Base-by-base conservation (phyloP, 768 basidiomycete species). In the Royoungia palumana region DNA sequence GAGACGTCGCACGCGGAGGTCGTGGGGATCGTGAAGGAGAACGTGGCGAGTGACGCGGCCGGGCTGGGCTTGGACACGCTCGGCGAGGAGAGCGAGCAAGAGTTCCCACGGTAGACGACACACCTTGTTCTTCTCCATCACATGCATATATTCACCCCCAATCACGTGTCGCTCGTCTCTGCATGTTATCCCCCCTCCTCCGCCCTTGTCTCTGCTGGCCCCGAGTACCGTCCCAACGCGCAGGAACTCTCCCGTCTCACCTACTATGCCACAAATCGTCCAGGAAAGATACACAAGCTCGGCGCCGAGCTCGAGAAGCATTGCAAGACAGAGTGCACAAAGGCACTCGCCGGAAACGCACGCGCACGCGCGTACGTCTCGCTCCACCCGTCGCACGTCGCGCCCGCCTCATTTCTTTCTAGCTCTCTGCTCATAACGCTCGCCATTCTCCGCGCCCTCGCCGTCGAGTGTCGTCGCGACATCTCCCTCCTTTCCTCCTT, bases 121-220 rank as follows among this genome's bases (percentile, higher is more conserved):
- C 30, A 3, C 6, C 11, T 36, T 36, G 21, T 37, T 36, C 22
- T 48, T 21, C 22, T 6, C 4, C 44, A 13, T 14, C 4, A 14
- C 14, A 89, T 90, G 87, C 81, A 83, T 66, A 66, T 83, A 60
- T 89, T 92, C 71, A 85, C 85, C 48, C 84, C 90, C 53, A 82
- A 87, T 72, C 90, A 93, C 73, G 80, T 91, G 60, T 80, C 83
- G 58, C 82, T 93, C 52, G 80, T 94, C 63, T 81, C 82, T 46
- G 82, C 89, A 30, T 94, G 91, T 67, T 95, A 94, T 64, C 93
- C 93, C 14, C 80, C 89, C 8, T 72, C 82, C 36, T 83, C 90
- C 44, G 75, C 82, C 6, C 76, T 94, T 28, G 72, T 84, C 45
- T 81, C 86, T 16, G 77, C 89, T 19, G 88, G 81, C 30, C 85